A percentile compares a stretch with the other conserved stretches of the same genome.
Conservation (phyloP, 345 rosid species). For the Gossypium turneri region DNA sequence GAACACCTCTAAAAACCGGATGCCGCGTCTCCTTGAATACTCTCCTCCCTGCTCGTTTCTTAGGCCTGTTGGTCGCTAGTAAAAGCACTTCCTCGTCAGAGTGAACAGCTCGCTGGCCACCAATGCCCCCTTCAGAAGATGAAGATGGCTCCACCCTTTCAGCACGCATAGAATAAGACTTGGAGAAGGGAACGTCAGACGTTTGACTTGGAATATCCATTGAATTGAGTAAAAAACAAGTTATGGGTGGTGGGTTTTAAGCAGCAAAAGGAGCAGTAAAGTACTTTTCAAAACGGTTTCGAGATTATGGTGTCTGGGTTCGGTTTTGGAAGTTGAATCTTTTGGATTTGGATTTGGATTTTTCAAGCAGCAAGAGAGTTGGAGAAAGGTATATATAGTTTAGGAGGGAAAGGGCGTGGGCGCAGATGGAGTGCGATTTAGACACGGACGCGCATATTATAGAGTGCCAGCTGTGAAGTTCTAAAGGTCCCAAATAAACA, state of each 20-base stretch:
- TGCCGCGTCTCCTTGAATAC: constrained; percentile 71
- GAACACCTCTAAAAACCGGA: constrained; percentile 62
- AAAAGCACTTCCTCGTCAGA: constrained; percentile 32
- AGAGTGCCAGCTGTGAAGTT: not conserved
- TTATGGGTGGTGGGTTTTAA: not conserved
- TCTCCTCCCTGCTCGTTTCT: constrained; percentile 63
- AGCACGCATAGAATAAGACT: not conserved
- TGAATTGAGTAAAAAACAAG: not conserved
- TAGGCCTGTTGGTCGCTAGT: constrained; percentile 54
- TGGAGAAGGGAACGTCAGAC: not conserved
- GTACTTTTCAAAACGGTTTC: not conserved
- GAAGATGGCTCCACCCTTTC: constrained; percentile 17
- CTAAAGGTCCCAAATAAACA: not conserved
- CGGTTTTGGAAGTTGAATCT: not conserved
- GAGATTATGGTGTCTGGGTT: not conserved
- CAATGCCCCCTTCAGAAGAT: constrained; percentile 17
- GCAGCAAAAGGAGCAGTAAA: not conserved
- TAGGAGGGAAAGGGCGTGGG: not conserved
- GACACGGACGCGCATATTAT: constrained; percentile 7
- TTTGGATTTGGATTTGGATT: not conserved
- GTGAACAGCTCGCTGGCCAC: not conserved
- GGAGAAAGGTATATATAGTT: not conserved
- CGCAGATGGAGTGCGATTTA: not conserved
- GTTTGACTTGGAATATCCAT: constrained; percentile 16
- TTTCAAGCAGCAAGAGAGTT: not conserved